These are phyloP conservation scores for Hemisphaericaspora subhashii DNA, from an alignment of 1,139 yeast genomes.

Conservation along the genomic window DNA sequence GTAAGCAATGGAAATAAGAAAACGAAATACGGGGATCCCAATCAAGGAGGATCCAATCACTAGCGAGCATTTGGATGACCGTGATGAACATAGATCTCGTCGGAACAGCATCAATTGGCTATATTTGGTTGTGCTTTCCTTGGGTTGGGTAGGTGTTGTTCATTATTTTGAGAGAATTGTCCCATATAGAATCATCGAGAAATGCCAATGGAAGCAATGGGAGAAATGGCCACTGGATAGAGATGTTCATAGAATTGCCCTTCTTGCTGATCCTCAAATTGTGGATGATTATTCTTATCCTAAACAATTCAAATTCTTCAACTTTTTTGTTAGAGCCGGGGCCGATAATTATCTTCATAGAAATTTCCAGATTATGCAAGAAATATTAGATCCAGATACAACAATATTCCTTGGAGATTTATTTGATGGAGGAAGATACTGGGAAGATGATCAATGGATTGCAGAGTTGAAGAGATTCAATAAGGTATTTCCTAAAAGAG, in stretches of 20 bases:
- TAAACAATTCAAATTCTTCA: constrained; percentile 46
- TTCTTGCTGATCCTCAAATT: constrained; percentile 91
- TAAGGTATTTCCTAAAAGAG: constrained; percentile 54
- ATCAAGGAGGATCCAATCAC: too few species aligned
- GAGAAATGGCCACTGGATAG: constrained; percentile 50
- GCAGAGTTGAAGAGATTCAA: constrained; percentile 72
- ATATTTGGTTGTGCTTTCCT: constrained; percentile 6
- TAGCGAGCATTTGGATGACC: too few species aligned
- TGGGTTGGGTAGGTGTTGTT: constrained; percentile 48
- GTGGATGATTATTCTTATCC: constrained; percentile 80
- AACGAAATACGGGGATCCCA: too few species aligned
- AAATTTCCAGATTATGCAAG: constrained; percentile 67
- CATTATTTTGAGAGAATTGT: constrained; percentile 62
- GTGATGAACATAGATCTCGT: background rate
- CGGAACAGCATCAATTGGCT: constrained; percentile 5
- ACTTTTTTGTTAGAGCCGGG: constrained; percentile 46
- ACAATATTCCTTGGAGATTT: constrained; percentile 84
- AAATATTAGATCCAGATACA: constrained; percentile 67
- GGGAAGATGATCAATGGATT: constrained; percentile 65
- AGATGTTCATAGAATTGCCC: constrained; percentile 59
- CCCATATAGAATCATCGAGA: constrained; percentile 47
- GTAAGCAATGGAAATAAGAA: too few species aligned
- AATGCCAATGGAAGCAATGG: constrained; percentile 68
- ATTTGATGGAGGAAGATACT: constrained; percentile 93
- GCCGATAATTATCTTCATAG: constrained; percentile 79